phyloP scores from a whole-genome alignment of 2,329 filamentous ascomycete species.

The Phyllosticta citribraziliensis region DNA sequence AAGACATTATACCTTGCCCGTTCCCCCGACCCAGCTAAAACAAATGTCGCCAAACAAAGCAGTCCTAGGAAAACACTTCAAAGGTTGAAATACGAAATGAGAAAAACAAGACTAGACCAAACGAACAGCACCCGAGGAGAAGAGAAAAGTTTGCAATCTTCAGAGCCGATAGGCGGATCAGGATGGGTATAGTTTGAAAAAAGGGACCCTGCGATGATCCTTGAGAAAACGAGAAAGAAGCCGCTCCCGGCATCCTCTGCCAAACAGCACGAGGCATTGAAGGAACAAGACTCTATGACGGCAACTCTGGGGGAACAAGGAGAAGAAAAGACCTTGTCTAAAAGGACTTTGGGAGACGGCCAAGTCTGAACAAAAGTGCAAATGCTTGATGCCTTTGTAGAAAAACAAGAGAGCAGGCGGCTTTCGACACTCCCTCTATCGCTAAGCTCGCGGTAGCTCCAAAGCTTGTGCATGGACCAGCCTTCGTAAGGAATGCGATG shows the following conservation, averaged over 20 bases:
- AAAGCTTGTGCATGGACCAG: background rate
- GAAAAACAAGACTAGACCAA: background rate
- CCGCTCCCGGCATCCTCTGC: background rate
- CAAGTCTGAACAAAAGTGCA: background rate
- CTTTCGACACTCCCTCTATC: background rate
- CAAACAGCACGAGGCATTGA: background rate
- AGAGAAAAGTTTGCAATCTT: slow-evolving; percentile 3
- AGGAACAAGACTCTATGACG: background rate
- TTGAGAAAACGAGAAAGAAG: background rate
- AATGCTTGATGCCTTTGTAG: background rate
- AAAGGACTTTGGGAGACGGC: background rate
- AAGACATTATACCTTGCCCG: slow-evolving; percentile 5
- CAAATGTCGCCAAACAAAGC: slow-evolving; percentile 1
- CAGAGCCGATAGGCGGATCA: slow-evolving; percentile 6
- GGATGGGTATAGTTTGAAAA: slow-evolving; percentile 9
- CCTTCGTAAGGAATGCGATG: background rate
- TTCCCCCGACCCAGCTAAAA: background rate
- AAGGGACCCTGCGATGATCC: background rate
- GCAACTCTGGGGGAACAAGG: background rate
- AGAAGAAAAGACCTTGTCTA: background rate
- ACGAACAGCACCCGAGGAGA: background rate
- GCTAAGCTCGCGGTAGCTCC: background rate
- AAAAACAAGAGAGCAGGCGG: background rate
- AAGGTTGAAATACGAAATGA: background rate
- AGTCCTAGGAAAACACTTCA: background rate